Conservation (phyloP, 257 asterid genomes). For the Solanum pennellii region DNA sequence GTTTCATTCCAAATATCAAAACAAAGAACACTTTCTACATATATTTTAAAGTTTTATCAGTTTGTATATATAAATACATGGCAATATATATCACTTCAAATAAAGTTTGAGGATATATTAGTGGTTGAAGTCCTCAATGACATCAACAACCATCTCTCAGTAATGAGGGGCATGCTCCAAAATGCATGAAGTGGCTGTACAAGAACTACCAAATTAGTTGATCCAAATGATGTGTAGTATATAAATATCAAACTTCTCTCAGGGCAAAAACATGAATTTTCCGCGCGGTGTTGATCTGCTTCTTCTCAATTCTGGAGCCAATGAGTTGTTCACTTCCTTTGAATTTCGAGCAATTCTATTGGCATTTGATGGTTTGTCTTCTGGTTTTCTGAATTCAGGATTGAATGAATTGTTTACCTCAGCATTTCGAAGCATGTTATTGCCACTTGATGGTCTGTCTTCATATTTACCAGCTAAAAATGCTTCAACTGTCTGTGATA, state of each 20-base stretch:
- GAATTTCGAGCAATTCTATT: background rate
- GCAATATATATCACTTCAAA: background rate
- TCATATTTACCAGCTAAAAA: constrained; percentile 28
- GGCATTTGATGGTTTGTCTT: background rate
- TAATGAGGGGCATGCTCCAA: background rate
- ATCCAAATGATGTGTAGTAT: background rate
- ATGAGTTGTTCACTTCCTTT: constrained; percentile 26
- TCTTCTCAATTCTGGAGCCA: constrained; percentile 32
- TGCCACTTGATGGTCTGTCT: constrained; percentile 19
- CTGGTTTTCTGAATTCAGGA: constrained; percentile 15
- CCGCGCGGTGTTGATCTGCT: constrained; percentile 90
- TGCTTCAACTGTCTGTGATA: constrained; percentile 24
- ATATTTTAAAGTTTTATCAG: background rate
- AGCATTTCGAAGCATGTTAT: constrained; percentile 15
- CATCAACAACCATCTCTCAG: background rate
- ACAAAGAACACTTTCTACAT: background rate
- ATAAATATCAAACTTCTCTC: background rate
- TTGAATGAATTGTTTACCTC: constrained; percentile 33
- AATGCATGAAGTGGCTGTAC: constrained; percentile 15
- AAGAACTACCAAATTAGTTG: constrained; percentile 1
- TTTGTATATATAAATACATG: background rate
- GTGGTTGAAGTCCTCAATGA: background rate
- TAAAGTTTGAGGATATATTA: background rate
- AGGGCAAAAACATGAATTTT: constrained; percentile 38
- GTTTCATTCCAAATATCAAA: background rate